Evolutionary conservation across 208 protist genomes (phyloP), one percentile per base, ranked within the genome.

Genomic region (Zelonia costaricensis): DNA sequence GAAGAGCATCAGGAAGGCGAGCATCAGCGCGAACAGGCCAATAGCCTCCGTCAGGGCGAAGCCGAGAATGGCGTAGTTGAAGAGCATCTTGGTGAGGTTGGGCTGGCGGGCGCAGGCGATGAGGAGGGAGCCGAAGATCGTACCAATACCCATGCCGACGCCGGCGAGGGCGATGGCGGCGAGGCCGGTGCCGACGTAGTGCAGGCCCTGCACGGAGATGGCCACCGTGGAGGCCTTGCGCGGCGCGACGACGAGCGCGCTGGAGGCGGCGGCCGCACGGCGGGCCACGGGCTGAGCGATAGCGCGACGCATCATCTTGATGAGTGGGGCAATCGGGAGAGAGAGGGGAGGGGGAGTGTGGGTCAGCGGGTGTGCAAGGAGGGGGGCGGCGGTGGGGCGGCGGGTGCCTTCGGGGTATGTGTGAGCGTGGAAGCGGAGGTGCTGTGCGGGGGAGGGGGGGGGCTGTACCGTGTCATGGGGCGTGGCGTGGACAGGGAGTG

Each of bases 1-100:
- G 84, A 95, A 95, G 80, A 95, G 86, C 89, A 95, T 95, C 73
- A 95, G 86, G 80, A 95, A 95, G 65, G 91, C 87, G 57, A 94
- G 81, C 87, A 96, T 93, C 67, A 94, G 85, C 2, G 87, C 85
- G 65, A 96, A 96, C 71, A 96, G 79, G 58, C 87, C 91, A 60
- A 96, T 93, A 71, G 91, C 91, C 77, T 96, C 91, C 46, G 91
- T 94, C 69, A 96, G 79, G 49, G 91, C 91, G 69, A 96, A 96
- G 39, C 91, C 91, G 9, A 96, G 86, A 92, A 96, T 93, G 63
- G 87, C 86, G 76, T 96, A 96, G 85, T 93, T 93, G 74, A 96
- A 94, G 39, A 96, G 78, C 88, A 92, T 91, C 76, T 91, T 91
- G 57, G 86, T 88, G 52, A 96, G 62, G 74, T 94, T 94, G 16